These are phyloP conservation scores for Rhexocercosporidium sp. DNA, from an alignment of 2,329 filamentous ascomycete genomes.

Conservation along the genomic window DNA sequence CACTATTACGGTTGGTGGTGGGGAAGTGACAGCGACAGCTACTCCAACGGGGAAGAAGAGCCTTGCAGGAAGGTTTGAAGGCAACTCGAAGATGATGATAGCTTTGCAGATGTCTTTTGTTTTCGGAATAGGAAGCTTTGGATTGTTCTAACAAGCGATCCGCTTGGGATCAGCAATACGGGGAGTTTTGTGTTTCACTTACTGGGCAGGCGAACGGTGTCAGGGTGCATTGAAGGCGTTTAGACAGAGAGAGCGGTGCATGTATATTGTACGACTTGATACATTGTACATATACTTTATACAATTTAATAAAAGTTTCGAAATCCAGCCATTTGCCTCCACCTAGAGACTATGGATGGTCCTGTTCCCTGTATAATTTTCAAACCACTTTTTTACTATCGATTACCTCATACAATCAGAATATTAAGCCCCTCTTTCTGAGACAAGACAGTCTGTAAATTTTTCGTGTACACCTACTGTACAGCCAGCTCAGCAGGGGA, in stretches of 20 bases:
- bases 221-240: not conserved
- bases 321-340: too few species aligned
- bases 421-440: too few species aligned
- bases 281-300: not conserved
- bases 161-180: not conserved
- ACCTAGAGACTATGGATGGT: too few species aligned
- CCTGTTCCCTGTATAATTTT: too few species aligned
- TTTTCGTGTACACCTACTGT: too few species aligned
- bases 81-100: not conserved
- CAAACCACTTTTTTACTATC: too few species aligned
- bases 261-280: not conserved
- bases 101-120: not conserved
- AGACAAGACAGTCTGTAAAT: too few species aligned
- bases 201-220: not conserved
- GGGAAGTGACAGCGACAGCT: slow-evolving; percentile 22
- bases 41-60: slow-evolving; percentile 33
- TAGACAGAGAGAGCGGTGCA: not conserved
- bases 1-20: slow-evolving; percentile 37
- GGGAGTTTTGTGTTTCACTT: not conserved
- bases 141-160: not conserved
- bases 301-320: not conserved
- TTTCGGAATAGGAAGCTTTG: not conserved
- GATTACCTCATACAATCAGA: too few species aligned
- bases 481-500: too few species aligned
- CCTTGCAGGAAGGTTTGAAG: slow-evolving; percentile 2